These are phyloP conservation scores for Gymnopilus dilepis DNA, from an alignment of 768 basidiomycete genomes.

Conservation along the genomic window DNA sequence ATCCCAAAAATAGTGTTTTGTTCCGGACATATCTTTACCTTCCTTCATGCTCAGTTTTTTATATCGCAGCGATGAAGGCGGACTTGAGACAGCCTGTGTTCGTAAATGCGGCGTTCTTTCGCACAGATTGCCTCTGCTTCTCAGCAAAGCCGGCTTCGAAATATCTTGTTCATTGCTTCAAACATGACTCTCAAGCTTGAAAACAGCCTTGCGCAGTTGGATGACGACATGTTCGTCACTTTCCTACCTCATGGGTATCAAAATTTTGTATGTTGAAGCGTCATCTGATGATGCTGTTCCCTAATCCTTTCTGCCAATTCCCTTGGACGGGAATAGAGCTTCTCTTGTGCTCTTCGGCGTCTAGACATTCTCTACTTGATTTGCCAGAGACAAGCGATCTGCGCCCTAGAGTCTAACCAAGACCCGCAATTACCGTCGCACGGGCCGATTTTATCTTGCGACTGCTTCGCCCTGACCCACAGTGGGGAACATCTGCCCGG, in stretches of 20 bases:
- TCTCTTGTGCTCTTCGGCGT: background rate
- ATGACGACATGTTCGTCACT: slow-evolving; percentile 1
- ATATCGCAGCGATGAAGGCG: slow-evolving; percentile 6
- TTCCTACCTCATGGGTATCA: background rate
- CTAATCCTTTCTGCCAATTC: background rate
- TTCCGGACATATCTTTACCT: background rate
- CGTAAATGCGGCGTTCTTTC: background rate
- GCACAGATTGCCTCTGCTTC: background rate
- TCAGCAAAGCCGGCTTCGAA: background rate
- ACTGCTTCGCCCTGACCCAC: slow-evolving; percentile 13
- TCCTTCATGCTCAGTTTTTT: background rate
- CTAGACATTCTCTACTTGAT: background rate
- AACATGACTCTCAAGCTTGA: slow-evolving; percentile 2
- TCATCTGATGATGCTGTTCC: background rate
- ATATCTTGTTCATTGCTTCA: slow-evolving; percentile 2
- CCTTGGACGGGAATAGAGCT: background rate
- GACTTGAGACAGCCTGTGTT: background rate
- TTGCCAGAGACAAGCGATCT: background rate
- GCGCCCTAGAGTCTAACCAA: background rate
- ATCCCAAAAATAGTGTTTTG: background rate
- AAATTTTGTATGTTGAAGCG: background rate
- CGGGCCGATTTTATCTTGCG: slow-evolving; percentile 13
- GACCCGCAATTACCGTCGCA: background rate
- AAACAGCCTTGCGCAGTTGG: background rate
- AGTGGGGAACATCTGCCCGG: slow-evolving; percentile 11